Conservation (phyloP, 305 asterid genomes). For the Fraxinus xanthoxyloides region DNA sequence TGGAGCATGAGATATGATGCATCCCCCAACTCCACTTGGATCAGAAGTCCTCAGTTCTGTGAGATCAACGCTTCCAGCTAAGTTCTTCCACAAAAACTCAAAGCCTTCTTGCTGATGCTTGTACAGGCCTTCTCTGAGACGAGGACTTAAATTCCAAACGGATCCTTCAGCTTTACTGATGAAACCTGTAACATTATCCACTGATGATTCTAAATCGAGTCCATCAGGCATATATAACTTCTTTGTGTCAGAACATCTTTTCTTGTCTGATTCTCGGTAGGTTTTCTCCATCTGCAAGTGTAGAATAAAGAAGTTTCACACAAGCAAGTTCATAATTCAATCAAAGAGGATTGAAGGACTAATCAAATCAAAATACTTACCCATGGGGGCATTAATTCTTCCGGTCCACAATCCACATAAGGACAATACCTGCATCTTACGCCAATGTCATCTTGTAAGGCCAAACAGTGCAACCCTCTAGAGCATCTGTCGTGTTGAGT, state of each 20-base stretch:
- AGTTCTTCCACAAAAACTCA: conserved; percentile 67
- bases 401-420: conserved; percentile 36
- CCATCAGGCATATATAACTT: conserved; percentile 20
- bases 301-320: conserved; percentile 1
- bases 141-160: conserved; percentile 61
- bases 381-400: conserved; percentile 49
- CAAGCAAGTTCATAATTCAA: neutral
- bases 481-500: conserved; percentile 32
- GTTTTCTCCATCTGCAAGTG: conserved; percentile 23
- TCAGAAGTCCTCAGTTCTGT: conserved; percentile 33
- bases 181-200: conserved; percentile 5
- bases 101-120: conserved; percentile 74
- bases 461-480: conserved; percentile 44
- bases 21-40: conserved; percentile 20
- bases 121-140: conserved; percentile 42
- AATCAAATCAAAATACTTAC: conserved; percentile 14
- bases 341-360: conserved; percentile 4
- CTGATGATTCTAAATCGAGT: conserved; percentile 9
- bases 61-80: conserved; percentile 53
- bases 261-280: conserved; percentile 15
- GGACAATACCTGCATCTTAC: conserved; percentile 37
- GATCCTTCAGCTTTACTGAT: conserved; percentile 31
- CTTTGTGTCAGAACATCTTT: conserved; percentile 16
- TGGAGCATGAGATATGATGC: neutral
- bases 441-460: conserved; percentile 40